Evolutionary conservation across 352 stramenopile genomes (phyloP).

Genomic region (Pythium utonaiense): DNA sequence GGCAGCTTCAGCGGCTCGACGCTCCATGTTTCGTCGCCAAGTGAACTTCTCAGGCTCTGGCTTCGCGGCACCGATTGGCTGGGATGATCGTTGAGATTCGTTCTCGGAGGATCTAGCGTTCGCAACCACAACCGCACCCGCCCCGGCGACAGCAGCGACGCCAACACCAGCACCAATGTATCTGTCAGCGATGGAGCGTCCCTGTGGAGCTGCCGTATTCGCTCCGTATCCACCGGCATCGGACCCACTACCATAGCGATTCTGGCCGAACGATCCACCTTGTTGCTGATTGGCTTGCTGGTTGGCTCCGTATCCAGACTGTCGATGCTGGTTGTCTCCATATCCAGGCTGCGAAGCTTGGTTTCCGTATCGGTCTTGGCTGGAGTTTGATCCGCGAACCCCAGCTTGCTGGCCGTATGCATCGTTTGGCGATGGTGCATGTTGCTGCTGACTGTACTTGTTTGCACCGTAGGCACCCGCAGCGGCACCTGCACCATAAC

Average conservation of each 20-base stretch:
- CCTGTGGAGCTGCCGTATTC: not conserved
- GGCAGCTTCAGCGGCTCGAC: constrained; percentile 15
- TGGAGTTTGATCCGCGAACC: not conserved
- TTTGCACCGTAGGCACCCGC: constrained; percentile 16
- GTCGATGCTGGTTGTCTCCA: not conserved
- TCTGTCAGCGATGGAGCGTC: constrained; percentile 19
- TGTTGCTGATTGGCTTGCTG: constrained; percentile 3
- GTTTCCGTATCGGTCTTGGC: constrained; percentile 2
- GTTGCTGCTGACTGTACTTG: constrained; percentile 9
- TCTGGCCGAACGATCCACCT: not conserved
- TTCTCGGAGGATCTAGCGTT: constrained; percentile 11
- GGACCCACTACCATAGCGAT: constrained; percentile 11
- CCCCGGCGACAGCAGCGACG: constrained; percentile 4
- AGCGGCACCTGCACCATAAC: not conserved
- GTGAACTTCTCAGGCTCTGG: constrained; percentile 19
- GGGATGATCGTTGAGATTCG: not conserved
- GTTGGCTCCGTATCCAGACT: constrained; percentile 1
- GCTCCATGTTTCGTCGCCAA: constrained; percentile 26
- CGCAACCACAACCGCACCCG: constrained; percentile 6
- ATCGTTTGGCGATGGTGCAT: not conserved
- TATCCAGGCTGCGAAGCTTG: not conserved
- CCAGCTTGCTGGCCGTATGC: constrained; percentile 13
- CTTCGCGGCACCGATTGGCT: constrained; percentile 1
- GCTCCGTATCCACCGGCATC: not conserved
- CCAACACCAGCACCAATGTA: constrained; percentile 14